These are phyloP conservation scores for Tricholoma saponaceum DNA, from an alignment of 768 basidiomycete species.

Conservation along the genomic window DNA sequence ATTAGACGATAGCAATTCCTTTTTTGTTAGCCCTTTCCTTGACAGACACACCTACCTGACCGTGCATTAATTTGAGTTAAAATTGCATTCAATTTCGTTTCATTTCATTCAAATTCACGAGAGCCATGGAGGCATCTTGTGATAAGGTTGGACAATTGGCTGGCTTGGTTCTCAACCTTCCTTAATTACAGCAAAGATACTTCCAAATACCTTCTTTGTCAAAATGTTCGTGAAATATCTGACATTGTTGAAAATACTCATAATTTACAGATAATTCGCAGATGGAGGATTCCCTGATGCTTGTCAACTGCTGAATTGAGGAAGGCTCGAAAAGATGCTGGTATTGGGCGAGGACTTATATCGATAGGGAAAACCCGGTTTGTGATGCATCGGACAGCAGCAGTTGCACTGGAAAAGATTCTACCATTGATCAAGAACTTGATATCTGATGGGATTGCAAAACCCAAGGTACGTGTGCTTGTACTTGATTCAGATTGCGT, in stretches of 20 bases:
- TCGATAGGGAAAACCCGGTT: slow-evolving; percentile 23
- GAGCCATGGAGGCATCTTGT: too few relatives aligned
- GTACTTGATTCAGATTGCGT: neutral
- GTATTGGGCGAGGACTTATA: slow-evolving; percentile 14
- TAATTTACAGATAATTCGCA: neutral
- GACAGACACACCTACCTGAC: slow-evolving; percentile 14
- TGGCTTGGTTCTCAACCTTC: too few relatives aligned
- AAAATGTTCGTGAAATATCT: neutral
- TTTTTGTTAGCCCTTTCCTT: slow-evolving; percentile 14
- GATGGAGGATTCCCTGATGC: neutral
- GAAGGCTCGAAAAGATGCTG: slow-evolving; percentile 5
- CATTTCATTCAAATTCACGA: too few relatives aligned
- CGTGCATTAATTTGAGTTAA: neutral
- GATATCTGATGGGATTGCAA: neutral
- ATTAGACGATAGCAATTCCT: slow-evolving; percentile 6
- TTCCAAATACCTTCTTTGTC: neutral
- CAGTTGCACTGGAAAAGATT: slow-evolving; percentile 11
- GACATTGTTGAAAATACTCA: neutral
- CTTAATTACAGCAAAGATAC: too few relatives aligned
- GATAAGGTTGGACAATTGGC: too few relatives aligned
- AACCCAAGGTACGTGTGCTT: neutral
- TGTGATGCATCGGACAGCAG: slow-evolving; percentile 9
- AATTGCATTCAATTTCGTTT: neutral
- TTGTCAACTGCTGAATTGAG: slow-evolving; percentile 8
- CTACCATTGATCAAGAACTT: neutral